Base-by-base conservation (phyloP, 768 basidiomycete genomes). In the Suillus plorans region DNA sequence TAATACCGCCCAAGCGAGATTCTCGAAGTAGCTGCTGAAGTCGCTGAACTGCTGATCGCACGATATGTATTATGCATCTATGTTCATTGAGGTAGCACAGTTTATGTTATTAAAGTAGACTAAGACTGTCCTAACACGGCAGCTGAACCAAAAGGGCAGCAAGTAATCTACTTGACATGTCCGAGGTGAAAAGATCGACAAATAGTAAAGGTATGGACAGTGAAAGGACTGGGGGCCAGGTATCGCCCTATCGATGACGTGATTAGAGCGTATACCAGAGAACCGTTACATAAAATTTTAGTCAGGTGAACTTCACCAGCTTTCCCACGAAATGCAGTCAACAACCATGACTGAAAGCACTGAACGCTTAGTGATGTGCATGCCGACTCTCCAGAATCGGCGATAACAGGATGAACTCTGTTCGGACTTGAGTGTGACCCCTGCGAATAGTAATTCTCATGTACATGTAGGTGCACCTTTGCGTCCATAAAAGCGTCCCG, bases 401-500 rank as follows among this genome's bases (percentile, higher is more conserved):
- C 31, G 31, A 31, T 5, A 31, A 31, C 31, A 31, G 31, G 5
- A 31, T 31, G 31, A 28, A 28, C 25, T 28, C 25, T 28, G 25
- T 28, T 5, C 31, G 31, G 4, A 31, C 1, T 31, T 31, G 31
- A 31, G 31, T 31, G 31, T 31, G 31, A 6, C 31, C 31, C 31
- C 31, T 31, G 31, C 6, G 31, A 7, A 31, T 31, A 31, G 5
- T 31, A 31, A 31, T 47, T 28, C 56, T 71, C 67, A 76, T 64
- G 13, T 45, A 45, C 39, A 14, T 37, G 4, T 74, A 95, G 93
- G 96, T 64, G 89, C 93, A 41, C 96, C 97, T 7, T 37, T 92
- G 89, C 69, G 89, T 99, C 28, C 82, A 85, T 61, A 95, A 95
- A 76, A 86, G 88, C 45, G 86, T 98, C 25, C 96, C 97, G 2